These are phyloP conservation scores for Cercospora brassicicola DNA, from an alignment of 2,329 filamentous ascomycete genomes.

Conservation along the genomic window DNA sequence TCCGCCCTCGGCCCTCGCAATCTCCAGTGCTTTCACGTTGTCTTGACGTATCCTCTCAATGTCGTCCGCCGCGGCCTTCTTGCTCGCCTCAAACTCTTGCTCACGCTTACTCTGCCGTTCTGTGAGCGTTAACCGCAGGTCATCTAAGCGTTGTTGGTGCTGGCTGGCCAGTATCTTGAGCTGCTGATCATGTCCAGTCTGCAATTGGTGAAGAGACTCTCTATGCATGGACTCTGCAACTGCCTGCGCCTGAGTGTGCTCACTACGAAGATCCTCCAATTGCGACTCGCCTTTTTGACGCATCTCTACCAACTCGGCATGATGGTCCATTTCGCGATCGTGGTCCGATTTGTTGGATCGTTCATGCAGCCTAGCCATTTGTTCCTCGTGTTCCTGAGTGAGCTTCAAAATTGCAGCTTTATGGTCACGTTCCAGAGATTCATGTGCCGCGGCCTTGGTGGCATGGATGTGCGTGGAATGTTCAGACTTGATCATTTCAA, in stretches of 20 bases:
- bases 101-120: constrained; percentile 16
- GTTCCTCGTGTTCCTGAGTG: constrained; percentile 2
- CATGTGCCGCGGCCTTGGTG: not conserved
- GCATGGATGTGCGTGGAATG: constrained; percentile 10
- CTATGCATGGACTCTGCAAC: constrained; percentile 10
- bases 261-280: constrained; percentile 13
- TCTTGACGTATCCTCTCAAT: constrained; percentile 18
- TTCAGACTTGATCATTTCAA: constrained; percentile 3
- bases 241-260: constrained; percentile 11
- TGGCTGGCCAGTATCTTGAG: constrained; percentile 9
- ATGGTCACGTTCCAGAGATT: constrained; percentile 2
- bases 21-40: constrained; percentile 8
- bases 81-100: constrained; percentile 10
- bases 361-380: constrained; percentile 14
- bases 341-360: not conserved
- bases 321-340: constrained; percentile 9
- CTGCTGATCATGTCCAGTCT: constrained; percentile 11
- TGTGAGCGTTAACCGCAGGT: constrained; percentile 9
- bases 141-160: constrained; percentile 14
- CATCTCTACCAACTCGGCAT: constrained; percentile 4
- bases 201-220: constrained; percentile 8
- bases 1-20: constrained; percentile 16
- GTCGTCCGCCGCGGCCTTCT: constrained; percentile 11
- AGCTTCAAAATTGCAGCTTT: not conserved
- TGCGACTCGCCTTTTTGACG: constrained; percentile 8